Percentiles rank a stretch among this genome's conserved stretches.
Conservation (phyloP, 495 filamentous ascomycete genomes). For the Penicillium samsonianum region DNA sequence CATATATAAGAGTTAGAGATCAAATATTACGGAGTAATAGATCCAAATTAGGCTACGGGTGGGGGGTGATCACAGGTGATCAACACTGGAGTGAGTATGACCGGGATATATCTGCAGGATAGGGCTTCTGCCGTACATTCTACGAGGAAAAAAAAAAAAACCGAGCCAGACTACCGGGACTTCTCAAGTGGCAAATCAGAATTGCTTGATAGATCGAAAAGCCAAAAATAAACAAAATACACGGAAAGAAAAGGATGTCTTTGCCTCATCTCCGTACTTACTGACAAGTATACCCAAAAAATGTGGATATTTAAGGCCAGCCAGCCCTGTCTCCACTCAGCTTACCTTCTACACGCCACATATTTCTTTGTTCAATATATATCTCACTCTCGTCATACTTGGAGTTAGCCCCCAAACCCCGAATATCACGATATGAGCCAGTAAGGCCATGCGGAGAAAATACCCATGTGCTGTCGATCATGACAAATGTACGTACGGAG, state of each 20-base stretch:
- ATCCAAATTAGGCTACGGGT: background rate
- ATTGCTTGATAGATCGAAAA: background rate
- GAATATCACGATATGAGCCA: background rate
- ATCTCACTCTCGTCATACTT: no score
- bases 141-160: background rate
- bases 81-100: background rate
- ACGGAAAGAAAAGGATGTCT: background rate
- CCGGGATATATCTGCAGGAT: background rate
- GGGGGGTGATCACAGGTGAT: background rate
- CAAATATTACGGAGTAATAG: no score
- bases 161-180: background rate
- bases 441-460: conserved; percentile 17
- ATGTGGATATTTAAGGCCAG: conserved; percentile 7
- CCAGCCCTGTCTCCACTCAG: conserved; percentile 11
- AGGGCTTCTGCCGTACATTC: background rate
- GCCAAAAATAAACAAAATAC: background rate
- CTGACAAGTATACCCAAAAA: background rate
- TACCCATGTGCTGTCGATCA: conserved; percentile 13
- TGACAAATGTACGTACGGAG: background rate
- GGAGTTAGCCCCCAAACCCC: no score
- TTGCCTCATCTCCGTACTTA: conserved; percentile 1
- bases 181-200: background rate
- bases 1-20: conserved; percentile 3
- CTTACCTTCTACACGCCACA: conserved; percentile 11
- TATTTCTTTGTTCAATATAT: background rate